A percentile compares a stretch with the other conserved stretches of the same genome.
Conservation (phyloP, 441 rosid genomes). For the Biscutella laevigata region DNA sequence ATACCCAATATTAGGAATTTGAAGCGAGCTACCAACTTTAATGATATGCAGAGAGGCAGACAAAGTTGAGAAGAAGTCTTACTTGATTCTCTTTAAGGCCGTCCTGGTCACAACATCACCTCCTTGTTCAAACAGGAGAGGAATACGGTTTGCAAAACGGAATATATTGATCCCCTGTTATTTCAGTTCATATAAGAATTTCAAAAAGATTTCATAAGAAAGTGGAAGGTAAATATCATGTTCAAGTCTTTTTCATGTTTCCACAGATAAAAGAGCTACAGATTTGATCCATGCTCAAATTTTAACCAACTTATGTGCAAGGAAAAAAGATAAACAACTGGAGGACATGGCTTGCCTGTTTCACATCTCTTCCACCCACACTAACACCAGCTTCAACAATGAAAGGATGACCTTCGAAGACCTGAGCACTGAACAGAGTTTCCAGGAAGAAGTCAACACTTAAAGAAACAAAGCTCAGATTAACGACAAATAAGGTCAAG, state of each 20-base stretch:
- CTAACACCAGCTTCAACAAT: slow-evolving; percentile 98
- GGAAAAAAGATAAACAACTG: background rate
- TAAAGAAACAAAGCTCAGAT: background rate
- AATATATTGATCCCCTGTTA: slow-evolving; percentile 83
- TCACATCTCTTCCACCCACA: slow-evolving; percentile 91
- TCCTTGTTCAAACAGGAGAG: slow-evolving; percentile 98
- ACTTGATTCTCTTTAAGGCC: slow-evolving; percentile 90
- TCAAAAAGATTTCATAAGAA: background rate
- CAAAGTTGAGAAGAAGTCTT: slow-evolving; percentile 20
- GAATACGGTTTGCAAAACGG: slow-evolving; percentile 93
- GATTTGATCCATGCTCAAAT: background rate
- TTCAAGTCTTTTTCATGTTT: background rate
- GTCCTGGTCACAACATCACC: slow-evolving; percentile 97
- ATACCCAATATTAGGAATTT: background rate
- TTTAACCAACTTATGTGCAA: background rate
- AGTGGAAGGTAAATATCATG: background rate
- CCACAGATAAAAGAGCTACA: background rate
- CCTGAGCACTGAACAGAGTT: slow-evolving; percentile 74
- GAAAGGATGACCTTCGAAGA: slow-evolving; percentile 97
- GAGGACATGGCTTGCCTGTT: slow-evolving; percentile 47
- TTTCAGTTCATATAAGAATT: background rate
- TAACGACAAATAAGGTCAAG: background rate
- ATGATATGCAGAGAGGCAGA: background rate
- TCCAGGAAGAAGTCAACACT: slow-evolving; percentile 17
- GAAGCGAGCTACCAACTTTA: background rate